Percentiles rank a stretch among this genome's conserved stretches.
Evolutionary conservation across 2,329 filamentous ascomycete genomes (phyloP).

Genomic region (Endoconidiophora laricicola): DNA sequence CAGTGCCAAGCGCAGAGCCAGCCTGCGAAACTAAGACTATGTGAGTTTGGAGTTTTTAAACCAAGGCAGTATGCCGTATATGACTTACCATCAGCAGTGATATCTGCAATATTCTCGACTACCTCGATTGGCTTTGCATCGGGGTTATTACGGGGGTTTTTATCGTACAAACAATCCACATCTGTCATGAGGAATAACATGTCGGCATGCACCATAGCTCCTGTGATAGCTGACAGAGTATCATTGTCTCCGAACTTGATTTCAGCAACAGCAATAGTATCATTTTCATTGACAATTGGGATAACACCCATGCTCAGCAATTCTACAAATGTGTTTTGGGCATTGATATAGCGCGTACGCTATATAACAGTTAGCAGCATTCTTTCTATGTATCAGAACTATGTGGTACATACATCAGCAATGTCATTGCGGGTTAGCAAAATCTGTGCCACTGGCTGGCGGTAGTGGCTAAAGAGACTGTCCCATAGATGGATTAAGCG

Average conservation of each 20-base stretch:
- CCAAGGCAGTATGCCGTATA: background rate
- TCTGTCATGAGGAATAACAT: constrained; percentile 98
- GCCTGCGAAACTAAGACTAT: constrained; percentile 55
- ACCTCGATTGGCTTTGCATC: constrained; percentile 84
- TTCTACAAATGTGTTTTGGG: constrained; percentile 85
- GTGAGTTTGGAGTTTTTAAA: constrained; percentile 13
- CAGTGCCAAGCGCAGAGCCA: constrained; percentile 77
- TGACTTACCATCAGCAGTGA: constrained; percentile 59
- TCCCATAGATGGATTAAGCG: constrained; percentile 93
- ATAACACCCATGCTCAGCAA: constrained; percentile 90
- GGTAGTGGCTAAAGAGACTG: constrained; percentile 70
- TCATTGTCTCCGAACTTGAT: constrained; percentile 99
- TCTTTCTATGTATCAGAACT: background rate
- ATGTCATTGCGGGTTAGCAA: constrained; percentile 91
- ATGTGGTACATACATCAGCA: constrained; percentile 50
- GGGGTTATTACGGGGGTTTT: constrained; percentile 73
- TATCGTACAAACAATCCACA: constrained; percentile 92
- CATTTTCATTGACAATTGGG: constrained; percentile 97
- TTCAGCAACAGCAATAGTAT: constrained; percentile 89
- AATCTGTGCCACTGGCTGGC: constrained; percentile 87
- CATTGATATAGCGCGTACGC: constrained; percentile 88
- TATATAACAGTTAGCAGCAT: constrained; percentile 20
- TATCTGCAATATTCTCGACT: constrained; percentile 68
- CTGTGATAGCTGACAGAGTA: constrained; percentile 88
- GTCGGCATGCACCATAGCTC: constrained; percentile 92